Evolutionary conservation across 331 rosid species (phyloP).

Genomic region (Quercus lobata): DNA sequence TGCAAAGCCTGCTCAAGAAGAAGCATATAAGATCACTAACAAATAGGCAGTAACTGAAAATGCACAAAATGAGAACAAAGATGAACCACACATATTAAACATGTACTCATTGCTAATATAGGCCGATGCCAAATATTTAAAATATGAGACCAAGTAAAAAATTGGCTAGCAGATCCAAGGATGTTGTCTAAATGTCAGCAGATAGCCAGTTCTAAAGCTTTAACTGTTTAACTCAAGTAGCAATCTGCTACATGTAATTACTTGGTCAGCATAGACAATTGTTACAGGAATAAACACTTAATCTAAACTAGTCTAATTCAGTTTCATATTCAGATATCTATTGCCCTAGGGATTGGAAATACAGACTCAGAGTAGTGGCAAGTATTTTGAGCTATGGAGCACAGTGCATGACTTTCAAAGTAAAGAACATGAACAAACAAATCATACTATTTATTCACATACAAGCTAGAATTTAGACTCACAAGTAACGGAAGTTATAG

Average conservation of each 20-base stretch:
- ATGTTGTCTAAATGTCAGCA: not conserved
- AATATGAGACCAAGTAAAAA: not conserved
- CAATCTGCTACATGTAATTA: not conserved
- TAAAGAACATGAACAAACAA: not conserved
- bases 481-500: not conserved
- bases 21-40: not conserved
- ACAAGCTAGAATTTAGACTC: not conserved
- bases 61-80: not conserved
- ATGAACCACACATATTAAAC: not conserved
- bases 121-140: not conserved
- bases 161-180: conserved; percentile 5
- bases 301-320: not conserved
- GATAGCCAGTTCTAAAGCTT: not conserved
- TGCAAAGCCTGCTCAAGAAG: conserved; percentile 58
- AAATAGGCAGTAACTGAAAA: not conserved
- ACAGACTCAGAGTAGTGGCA: not conserved
- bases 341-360: not conserved
- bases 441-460: not conserved
- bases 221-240: not conserved
- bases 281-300: not conserved
- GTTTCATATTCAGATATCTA: not conserved
- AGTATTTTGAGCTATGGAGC: not conserved
- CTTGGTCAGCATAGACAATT: not conserved
- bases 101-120: not conserved
- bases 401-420: not conserved